A percentile compares a stretch with the other conserved stretches of the same genome.
Evolutionary conservation across 164 flowering plant species (phyloP).

Genomic region (Tetracentron sinense): DNA sequence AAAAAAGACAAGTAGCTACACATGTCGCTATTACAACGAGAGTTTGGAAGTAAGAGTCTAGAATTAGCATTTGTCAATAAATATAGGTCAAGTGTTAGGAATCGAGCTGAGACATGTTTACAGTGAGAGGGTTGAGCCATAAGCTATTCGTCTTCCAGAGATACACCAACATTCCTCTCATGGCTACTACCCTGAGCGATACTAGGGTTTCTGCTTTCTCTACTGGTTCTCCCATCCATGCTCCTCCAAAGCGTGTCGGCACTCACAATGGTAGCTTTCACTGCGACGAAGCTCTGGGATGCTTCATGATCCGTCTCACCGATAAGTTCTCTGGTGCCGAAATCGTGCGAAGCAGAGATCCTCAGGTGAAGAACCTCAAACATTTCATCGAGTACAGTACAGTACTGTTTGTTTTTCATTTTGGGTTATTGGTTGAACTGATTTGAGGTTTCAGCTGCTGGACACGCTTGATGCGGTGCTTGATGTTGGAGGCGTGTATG

Average conservation of each 20-base stretch:
- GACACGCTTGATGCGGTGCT: conserved; percentile 66
- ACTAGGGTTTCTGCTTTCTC: conserved; percentile 30
- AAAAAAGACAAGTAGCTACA: too few species aligned
- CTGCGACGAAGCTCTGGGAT: conserved; percentile 98
- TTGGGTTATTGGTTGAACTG: neutral
- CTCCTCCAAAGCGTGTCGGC: conserved; percentile 61
- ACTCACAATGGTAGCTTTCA: conserved; percentile 98
- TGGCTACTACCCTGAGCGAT: conserved; percentile 16
- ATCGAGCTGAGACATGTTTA: conserved; percentile 12
- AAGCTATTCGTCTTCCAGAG: conserved; percentile 18
- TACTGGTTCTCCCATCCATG: conserved; percentile 22
- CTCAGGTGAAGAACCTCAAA: conserved; percentile 39
- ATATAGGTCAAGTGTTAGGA: too few species aligned
- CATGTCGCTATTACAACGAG: too few species aligned
- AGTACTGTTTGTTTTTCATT: neutral
- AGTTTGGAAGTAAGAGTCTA: too few species aligned
- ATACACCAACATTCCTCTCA: conserved; percentile 13
- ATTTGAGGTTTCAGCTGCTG: conserved; percentile 31
- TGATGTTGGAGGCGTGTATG: conserved; percentile 71
- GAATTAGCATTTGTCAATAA: too few species aligned
- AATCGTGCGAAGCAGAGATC: conserved; percentile 77
- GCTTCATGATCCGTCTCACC: conserved; percentile 96
- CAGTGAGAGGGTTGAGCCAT: conserved; percentile 19
- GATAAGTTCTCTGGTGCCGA: conserved; percentile 62
- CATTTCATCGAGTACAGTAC: too few species aligned